Base-by-base conservation (phyloP, 352 stramenopile genomes). In the Globisporangium camurandrum region DNA sequence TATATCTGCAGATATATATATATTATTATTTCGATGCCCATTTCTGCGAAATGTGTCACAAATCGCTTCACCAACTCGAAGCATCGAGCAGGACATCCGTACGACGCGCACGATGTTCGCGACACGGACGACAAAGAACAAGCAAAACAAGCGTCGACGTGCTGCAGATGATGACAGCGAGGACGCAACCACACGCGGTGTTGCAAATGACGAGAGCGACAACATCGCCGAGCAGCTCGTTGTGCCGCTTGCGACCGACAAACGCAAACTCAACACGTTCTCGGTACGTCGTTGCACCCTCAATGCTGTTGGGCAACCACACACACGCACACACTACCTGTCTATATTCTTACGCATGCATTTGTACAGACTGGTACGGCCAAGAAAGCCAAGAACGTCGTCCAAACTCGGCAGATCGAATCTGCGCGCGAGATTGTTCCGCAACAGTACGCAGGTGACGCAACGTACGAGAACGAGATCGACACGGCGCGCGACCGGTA, bases 381-480 rank as follows among this genome's bases (percentile, higher is more conserved):
- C 11, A 88, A 88, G 67, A 72, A 69, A 27, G 50, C 53, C 42
- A 77, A 79, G 49, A 88, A 88, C 44, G 60, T 81, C 40, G 61
- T 91, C 26, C 64, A 88, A 46, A 67, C 61, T 19, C 66, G 48
- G 27, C 61, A 77, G 24, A 67, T 90, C 57, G 69, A 82, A 54
- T 92, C 81, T 2, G 69, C 73, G 56, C 81, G 81, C 27, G 69
- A 92, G 57, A 71, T 88, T 40, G 78, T 90, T 17, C 81, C 75
- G 22, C 74, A 90, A 49, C 59, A 81, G 39, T 92, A 90, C 61
- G 81, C 81, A 23, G 81, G 81, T 14, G 81, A 88, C 41, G 81
- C 81, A 46, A 92, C 81, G 30, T 90, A 92, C 51, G 81, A 92
- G 61, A 77, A 57, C 14, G 75, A 92, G 61, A 92, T 92, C 40